Base-by-base conservation (phyloP, 768 basidiomycete genomes). In the Nevesoporus exiguus region DNA sequence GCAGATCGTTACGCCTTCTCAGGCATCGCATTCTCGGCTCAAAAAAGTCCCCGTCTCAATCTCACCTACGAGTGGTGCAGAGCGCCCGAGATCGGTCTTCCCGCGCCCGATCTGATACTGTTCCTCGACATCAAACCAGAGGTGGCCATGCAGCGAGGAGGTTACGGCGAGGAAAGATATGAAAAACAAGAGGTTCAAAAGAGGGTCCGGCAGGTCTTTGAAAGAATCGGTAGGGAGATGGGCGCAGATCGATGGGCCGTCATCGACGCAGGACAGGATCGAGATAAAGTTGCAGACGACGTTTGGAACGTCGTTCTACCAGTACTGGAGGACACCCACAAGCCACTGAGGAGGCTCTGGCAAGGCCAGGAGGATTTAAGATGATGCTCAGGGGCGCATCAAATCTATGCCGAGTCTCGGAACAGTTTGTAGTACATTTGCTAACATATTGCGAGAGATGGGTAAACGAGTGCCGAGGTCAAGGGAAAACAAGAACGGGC, bases 1-100 rank as follows among this genome's bases (percentile, higher is more conserved):
- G 93, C 90, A 64, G 96, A 98, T 68, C 81, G 97, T 40, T 99
- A 98, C 68, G 91, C 94, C 1, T 98, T 98, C 72, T 98, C 95
- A 3, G 96, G 96, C 0, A 86, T 94, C 59, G 94, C 93, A 2
- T 98, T 98, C 69, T 87, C 86, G 14, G 78, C 80, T 1, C 76
- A 85, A 17, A 86, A 88, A 60, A 29, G 31, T 3, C 21, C 52
- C 21, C 53, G 40, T 10, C 54, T 53, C 36, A 76, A 76, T 33
- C 79, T 96, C 46, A 75, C 86, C 0, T 88, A 86, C 60, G 77
- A 81, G 15, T 99, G 92, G 90, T 96, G 94, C 68, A 79, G 83
- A 46, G 75, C 84, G 1, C 94, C 95, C 5, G 96, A 99, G 60
- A 73, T 84, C n/a, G 81, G 82, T 8, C 85, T 99, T 17, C 97